Percentiles rank a stretch among this genome's conserved stretches.
These are phyloP conservation scores for Isatis tinctoria DNA, from an alignment of 345 rosid species.

Conservation along the genomic window DNA sequence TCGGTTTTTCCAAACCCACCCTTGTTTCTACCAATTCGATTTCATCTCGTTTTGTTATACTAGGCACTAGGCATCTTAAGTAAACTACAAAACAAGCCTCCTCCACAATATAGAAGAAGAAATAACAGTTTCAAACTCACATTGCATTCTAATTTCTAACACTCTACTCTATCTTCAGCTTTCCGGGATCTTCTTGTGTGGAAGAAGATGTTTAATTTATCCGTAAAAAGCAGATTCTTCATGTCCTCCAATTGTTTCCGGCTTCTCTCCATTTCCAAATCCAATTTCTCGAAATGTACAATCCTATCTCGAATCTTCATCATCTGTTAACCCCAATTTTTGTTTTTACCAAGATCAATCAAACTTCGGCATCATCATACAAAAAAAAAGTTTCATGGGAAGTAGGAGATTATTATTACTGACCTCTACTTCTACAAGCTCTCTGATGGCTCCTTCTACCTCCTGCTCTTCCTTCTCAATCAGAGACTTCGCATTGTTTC, in stretches of 20 bases:
- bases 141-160: constrained; percentile 24
- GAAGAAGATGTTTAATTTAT: constrained; percentile 64
- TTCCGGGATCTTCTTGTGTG: constrained; percentile 43
- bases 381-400: background rate
- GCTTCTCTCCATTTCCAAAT: constrained; percentile 82
- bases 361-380: background rate
- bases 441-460: constrained; percentile 55
- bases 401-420: constrained; percentile 17
- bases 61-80: background rate
- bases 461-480: constrained; percentile 67
- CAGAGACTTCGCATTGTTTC: constrained; percentile 43
- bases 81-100: background rate
- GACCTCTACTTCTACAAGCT: constrained; percentile 64
- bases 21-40: background rate
- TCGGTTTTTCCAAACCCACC: background rate
- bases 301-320: constrained; percentile 67
- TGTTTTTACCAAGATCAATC: background rate
- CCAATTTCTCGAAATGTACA: constrained; percentile 66
- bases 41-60: background rate
- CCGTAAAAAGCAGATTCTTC: constrained; percentile 70
- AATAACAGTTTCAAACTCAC: background rate
- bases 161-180: constrained; percentile 29
- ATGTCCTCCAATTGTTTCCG: constrained; percentile 68
- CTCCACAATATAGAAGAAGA: background rate
- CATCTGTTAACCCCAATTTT: constrained; percentile 44